phyloP scores from a whole-genome alignment of 768 basidiomycete genomes.

The Tulasnella sp. region DNA sequence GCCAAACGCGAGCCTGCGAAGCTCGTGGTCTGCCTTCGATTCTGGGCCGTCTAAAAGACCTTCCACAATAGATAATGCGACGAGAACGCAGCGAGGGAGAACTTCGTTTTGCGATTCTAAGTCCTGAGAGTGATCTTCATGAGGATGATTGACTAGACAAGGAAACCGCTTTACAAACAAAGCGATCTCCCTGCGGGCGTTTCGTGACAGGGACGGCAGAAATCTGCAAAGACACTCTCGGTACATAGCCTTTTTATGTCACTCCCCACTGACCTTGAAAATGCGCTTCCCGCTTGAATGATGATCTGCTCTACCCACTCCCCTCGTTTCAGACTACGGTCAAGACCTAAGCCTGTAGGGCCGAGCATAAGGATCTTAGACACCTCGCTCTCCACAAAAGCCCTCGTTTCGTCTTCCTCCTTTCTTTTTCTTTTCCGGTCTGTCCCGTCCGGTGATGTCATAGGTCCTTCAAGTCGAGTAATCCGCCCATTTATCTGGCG shows the following conservation, averaged over 20 bases:
- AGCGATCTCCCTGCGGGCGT: background rate
- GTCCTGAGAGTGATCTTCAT: constrained; percentile 23
- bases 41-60: constrained; percentile 38
- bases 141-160: constrained; percentile 12
- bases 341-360: background rate
- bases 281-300: background rate
- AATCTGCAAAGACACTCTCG: background rate
- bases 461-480: background rate
- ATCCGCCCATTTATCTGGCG: background rate
- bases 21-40: constrained; percentile 35
- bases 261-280: background rate
- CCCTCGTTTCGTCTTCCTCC: background rate
- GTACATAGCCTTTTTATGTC: background rate
- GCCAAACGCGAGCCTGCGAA: constrained; percentile 24
- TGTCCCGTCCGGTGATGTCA: background rate
- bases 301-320: background rate
- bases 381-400: background rate
- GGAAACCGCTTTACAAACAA: constrained; percentile 11
- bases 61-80: constrained; percentile 21
- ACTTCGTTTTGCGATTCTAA: background rate
- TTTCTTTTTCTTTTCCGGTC: background rate
- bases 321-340: background rate
- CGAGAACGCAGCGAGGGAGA: background rate
- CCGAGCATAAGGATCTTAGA: background rate
- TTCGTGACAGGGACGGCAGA: background rate